phyloP scores from a whole-genome alignment of 176 grass and related monocot species.

The Carex littledalei region DNA sequence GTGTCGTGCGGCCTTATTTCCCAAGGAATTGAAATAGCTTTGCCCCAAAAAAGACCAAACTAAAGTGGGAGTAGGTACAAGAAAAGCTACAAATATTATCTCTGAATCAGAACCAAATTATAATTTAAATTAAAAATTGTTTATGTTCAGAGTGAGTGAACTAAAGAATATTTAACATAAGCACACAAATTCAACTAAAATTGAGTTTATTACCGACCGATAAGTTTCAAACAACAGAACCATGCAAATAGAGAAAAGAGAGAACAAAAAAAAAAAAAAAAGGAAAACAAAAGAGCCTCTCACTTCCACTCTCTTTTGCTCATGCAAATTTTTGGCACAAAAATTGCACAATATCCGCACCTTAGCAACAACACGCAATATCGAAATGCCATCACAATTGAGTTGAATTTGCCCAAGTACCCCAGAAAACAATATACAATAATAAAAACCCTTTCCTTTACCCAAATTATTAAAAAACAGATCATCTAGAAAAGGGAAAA shows the following conservation, averaged over 20 bases:
- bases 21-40: background rate
- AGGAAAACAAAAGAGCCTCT: background rate
- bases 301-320: background rate
- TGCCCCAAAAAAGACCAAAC: background rate
- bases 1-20: background rate
- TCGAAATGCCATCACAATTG: constrained; percentile 23
- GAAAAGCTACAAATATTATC: background rate
- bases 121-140: background rate
- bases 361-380: background rate
- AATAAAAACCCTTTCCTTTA: background rate
- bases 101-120: background rate
- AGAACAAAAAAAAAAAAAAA: background rate
- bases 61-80: constrained; percentile 5
- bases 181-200: background rate
- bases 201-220: background rate
- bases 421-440: background rate
- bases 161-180: background rate
- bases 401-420: background rate
- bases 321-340: background rate
- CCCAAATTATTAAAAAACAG: constrained; percentile 3
- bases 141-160: background rate
- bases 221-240: background rate
- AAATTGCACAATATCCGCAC: background rate
- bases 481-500: background rate
- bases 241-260: background rate